A percentile compares a stretch with the other conserved stretches of the same genome.
These are phyloP conservation scores for Podospora comata DNA, from an alignment of 495 filamentous ascomycete species.

Conservation along the genomic window DNA sequence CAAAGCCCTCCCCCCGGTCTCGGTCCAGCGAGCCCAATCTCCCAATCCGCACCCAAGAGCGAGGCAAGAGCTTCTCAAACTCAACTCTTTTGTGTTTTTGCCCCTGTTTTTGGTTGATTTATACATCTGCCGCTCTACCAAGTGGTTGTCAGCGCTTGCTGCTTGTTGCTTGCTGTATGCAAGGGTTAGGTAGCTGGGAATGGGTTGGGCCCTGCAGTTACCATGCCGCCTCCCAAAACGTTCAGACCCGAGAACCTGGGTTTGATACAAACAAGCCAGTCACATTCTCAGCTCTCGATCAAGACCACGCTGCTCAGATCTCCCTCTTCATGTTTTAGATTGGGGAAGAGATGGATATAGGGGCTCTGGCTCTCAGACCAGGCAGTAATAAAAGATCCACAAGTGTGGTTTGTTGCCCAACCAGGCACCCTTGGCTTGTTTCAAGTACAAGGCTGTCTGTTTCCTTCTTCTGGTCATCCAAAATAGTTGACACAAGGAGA, in stretches of 20 bases:
- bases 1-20: slow-evolving; percentile 1
- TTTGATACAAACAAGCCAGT: background rate
- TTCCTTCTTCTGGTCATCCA: background rate
- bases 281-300: background rate
- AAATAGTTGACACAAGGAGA: background rate
- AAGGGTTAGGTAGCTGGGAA: background rate
- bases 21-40: slow-evolving; percentile 4
- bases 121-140: background rate
- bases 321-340: background rate
- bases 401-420: slow-evolving; percentile 5
- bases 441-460: slow-evolving; percentile 2
- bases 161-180: background rate
- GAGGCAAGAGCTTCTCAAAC: slow-evolving; percentile 19
- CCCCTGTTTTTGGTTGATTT: background rate
- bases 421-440: slow-evolving; percentile 11
- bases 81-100: background rate
- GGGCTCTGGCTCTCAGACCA: background rate
- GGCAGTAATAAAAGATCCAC: slow-evolving; percentile 3
- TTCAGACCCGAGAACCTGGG: background rate
- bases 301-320: background rate
- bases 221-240: background rate
- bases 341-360: background rate
- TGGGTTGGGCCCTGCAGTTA: background rate
- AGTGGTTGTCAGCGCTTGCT: background rate
- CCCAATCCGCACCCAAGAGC: slow-evolving; percentile 10